These are phyloP conservation scores for Aspergillus sclerotioniger DNA, from an alignment of 495 filamentous ascomycete genomes.

Conservation along the genomic window DNA sequence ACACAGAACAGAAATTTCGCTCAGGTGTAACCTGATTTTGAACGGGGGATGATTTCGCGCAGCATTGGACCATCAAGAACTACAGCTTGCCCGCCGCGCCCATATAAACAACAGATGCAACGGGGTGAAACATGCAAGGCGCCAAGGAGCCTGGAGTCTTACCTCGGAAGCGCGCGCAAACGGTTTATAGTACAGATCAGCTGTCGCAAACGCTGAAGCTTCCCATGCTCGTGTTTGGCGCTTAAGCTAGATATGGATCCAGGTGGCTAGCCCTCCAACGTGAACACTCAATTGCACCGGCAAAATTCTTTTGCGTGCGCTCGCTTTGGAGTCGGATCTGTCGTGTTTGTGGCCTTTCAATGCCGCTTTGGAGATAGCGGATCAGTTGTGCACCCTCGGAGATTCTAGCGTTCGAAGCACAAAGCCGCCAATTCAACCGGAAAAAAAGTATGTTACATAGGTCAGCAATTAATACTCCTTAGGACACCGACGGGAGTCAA, in stretches of 20 bases:
- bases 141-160: slow-evolving; percentile 20
- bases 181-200: slow-evolving; percentile 21
- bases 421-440: slow-evolving; percentile 18
- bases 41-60: background rate
- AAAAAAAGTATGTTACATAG: slow-evolving; percentile 20
- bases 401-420: slow-evolving; percentile 7
- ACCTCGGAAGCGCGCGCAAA: slow-evolving; percentile 36
- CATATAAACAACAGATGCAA: background rate
- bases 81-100: background rate
- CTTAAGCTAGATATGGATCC: slow-evolving; percentile 16
- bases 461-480: slow-evolving; percentile 11
- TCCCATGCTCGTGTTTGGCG: slow-evolving; percentile 35
- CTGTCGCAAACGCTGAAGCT: slow-evolving; percentile 29
- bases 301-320: background rate
- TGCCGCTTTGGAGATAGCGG: background rate
- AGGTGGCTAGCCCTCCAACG: slow-evolving; percentile 7
- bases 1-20: background rate
- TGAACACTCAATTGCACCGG: slow-evolving; percentile 1
- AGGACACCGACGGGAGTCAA: background rate
- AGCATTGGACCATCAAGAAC: background rate
- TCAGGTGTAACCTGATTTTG: slow-evolving; percentile 6
- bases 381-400: background rate
- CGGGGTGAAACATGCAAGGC: slow-evolving; percentile 9
- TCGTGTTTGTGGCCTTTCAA: background rate
- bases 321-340: background rate